These are phyloP conservation scores for Aspergillus biplanus DNA, from an alignment of 495 filamentous ascomycete genomes.

Conservation along the genomic window DNA sequence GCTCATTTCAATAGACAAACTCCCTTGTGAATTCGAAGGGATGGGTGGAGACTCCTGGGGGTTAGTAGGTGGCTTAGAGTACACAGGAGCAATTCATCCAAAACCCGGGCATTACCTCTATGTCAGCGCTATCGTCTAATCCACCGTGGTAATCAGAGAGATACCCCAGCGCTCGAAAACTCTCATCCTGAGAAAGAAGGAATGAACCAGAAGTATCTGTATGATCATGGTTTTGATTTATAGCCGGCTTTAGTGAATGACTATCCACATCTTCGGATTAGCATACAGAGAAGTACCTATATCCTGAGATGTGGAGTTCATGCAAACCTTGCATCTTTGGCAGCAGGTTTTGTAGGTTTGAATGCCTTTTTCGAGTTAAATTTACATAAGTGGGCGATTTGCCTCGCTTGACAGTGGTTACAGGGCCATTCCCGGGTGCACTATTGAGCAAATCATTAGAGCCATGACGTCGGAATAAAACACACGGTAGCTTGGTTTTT, in stretches of 20 bases:
- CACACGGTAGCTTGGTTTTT: neutral
- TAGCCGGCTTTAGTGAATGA: neutral
- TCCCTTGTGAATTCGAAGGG: neutral
- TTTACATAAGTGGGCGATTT: constrained; percentile 37
- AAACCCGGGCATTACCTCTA: constrained; percentile 14
- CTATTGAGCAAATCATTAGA: constrained; percentile 18
- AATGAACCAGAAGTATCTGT: neutral
- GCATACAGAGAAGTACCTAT: constrained; percentile 44
- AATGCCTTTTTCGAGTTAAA: constrained; percentile 22
- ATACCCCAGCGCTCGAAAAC: constrained; percentile 33
- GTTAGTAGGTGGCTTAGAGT: neutral
- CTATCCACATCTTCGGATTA: neutral
- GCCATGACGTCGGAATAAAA: constrained; percentile 9
- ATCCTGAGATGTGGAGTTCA: constrained; percentile 26
- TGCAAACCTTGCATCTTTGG: constrained; percentile 11
- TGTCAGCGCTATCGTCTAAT: constrained; percentile 13
- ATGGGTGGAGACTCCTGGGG: neutral
- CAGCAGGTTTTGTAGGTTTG: constrained; percentile 17
- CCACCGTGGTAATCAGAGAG: constrained; percentile 25
- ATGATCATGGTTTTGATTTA: neutral
- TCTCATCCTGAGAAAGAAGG: constrained; percentile 18
- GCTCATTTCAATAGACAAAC: constrained; percentile 28
- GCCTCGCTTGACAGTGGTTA: constrained; percentile 38
- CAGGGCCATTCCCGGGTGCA: constrained; percentile 42
- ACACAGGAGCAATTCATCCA: neutral